Base-by-base conservation (phyloP, 805 yeast genomes). In the Candida chauliodis region DNA sequence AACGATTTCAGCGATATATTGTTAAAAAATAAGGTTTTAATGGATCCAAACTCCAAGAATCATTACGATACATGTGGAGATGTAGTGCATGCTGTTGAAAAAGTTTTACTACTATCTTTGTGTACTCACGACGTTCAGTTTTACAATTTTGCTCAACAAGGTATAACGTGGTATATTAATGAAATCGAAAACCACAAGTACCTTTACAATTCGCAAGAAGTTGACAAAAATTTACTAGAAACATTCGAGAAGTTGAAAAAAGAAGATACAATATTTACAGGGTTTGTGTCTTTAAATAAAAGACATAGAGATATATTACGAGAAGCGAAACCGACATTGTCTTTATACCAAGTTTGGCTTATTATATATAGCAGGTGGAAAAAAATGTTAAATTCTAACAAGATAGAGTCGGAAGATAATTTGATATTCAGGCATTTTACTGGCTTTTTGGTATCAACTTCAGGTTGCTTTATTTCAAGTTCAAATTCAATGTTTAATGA, bases 211-310 rank as follows among this genome's bases (percentile, higher is more conserved):
- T 10, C 22, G 8, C 24, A 38, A 22, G 48, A 50, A 18, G 45
- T 42, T 14, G 43, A 41, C 2, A 54, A 51, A 15, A 56, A 61
- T 40, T 40, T 66, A 27, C 33, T 44, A 7, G 54, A 50, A 2
- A 54, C 64, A 0, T 64, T 68, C 38, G 48, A 51, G 18, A 45
- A 44, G 23, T 62, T 85, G 32, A 58, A 75, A 2, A 58, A 73
- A 5, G 89, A 81, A 44, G 74, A 69, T 16, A 61, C 63, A 16
- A 73, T 80, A 1, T 75, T 82, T 28, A 78, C 85, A 1, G 90
- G 93, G 20, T 71, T 80, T 15, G 79, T 82, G 20, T 89, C 95
- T 0, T 68, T 84, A 24, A 89, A 84, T 51, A 83, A 84, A 52
- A 74, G 78, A 42, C 59, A 84, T 37, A 69, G 84, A 52, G 56